phyloP scores from a whole-genome alignment of 148 eudicot species.

The Suaeda aralocaspica region DNA sequence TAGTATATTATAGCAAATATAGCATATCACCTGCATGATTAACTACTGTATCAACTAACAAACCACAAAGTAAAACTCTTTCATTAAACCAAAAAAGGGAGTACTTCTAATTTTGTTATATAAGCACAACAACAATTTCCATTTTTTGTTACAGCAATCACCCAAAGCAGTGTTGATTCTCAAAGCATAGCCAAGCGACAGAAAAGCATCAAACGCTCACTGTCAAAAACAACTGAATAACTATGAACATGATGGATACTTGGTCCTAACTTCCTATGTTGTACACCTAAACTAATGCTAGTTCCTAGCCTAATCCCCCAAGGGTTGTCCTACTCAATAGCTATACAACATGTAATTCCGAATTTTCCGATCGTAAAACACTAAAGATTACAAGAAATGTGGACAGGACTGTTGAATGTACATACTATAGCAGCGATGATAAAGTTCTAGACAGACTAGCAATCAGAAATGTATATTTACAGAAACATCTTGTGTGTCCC shows the following conservation, averaged over 20 bases:
- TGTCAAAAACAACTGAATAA: conserved; percentile 5
- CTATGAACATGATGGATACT: conserved; percentile 5
- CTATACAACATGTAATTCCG: conserved; percentile 32
- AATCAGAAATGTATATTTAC: conserved; percentile 17
- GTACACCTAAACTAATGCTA: conserved; percentile 4
- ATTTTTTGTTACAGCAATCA: background rate
- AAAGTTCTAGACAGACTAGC: conserved; percentile 9
- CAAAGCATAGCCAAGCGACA: background rate
- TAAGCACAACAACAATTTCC: background rate
- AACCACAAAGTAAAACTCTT: too few relatives aligned
- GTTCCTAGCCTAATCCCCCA: conserved; percentile 12
- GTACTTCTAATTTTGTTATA: too few relatives aligned
- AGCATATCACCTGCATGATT: too few relatives aligned
- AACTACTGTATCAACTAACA: too few relatives aligned
- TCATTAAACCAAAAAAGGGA: too few relatives aligned
- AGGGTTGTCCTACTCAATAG: conserved; percentile 24
- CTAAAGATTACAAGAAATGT: conserved; percentile 13
- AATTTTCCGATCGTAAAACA: conserved; percentile 19
- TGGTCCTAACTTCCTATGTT: conserved; percentile 17
- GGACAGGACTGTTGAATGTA: conserved; percentile 14
- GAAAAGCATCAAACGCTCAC: background rate
- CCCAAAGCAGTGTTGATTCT: conserved; percentile 7
- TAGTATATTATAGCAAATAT: too few relatives aligned
- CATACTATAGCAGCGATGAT: conserved; percentile 15
- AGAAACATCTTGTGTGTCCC: conserved; percentile 14